A percentile compares a stretch with the other conserved stretches of the same genome.
These are phyloP conservation scores for Epichloe sp. DNA, from an alignment of 2,329 filamentous ascomycete species.

Conservation along the genomic window DNA sequence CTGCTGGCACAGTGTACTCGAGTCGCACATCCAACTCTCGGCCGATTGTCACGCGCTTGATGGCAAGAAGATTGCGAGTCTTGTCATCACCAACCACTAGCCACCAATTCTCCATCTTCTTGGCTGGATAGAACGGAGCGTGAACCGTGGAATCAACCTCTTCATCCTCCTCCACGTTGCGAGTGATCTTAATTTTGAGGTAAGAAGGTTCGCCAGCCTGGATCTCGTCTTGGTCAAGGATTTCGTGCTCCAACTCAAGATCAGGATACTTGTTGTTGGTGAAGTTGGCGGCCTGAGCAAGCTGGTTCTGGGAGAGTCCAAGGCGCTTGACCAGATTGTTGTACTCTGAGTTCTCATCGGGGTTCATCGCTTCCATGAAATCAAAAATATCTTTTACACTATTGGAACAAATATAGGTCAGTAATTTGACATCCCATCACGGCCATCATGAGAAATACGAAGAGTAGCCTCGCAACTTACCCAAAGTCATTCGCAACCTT, in stretches of 20 bases:
- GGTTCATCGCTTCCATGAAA: conserved; percentile 98
- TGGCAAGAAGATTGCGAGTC: conserved; percentile 74
- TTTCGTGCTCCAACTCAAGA: conserved; percentile 77
- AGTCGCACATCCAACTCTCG: conserved; percentile 64
- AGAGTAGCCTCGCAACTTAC: conserved; percentile 30
- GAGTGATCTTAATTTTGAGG: conserved; percentile 71
- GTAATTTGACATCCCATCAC: conserved; percentile 7
- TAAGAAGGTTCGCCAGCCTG: conserved; percentile 70
- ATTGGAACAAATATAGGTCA: conserved; percentile 16
- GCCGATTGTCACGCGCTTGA: conserved; percentile 86
- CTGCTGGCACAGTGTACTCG: conserved; percentile 75
- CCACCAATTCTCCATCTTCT: conserved; percentile 99
- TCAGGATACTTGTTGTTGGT: conserved; percentile 96
- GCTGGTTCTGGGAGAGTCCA: conserved; percentile 65
- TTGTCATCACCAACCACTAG: conserved; percentile 87
- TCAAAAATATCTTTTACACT: conserved; percentile 90
- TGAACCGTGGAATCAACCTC: conserved; percentile 76
- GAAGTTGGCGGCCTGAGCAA: conserved; percentile 83
- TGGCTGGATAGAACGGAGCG: conserved; percentile 82
- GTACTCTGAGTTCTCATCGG: conserved; percentile 79
- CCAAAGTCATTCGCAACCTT: conserved; percentile 68
- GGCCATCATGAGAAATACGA: too few relatives aligned
- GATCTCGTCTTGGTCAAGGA: conserved; percentile 70
- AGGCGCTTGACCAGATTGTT: conserved; percentile 63
- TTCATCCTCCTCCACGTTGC: conserved; percentile 57